Percentiles rank a stretch among this genome's conserved stretches.
Conservation (phyloP, 2,329 filamentous ascomycete species). For the Cordyceps cateniannulata region DNA sequence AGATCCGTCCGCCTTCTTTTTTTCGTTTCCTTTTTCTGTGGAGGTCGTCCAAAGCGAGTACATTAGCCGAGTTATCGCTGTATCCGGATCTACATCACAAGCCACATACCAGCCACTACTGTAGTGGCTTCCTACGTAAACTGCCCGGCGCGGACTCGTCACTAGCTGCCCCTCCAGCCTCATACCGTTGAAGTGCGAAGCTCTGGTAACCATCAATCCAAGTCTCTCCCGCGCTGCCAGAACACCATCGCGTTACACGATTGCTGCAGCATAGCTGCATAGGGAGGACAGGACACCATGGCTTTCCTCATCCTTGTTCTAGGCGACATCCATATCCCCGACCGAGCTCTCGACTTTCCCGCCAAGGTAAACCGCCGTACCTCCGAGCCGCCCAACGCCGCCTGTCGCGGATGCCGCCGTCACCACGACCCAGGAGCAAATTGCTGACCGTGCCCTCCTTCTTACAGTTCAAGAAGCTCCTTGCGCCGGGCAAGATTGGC, state of each 20-base stretch:
- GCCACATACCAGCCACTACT: slow-evolving; percentile 10
- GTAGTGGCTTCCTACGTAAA: background rate
- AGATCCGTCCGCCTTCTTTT: slow-evolving; percentile 7
- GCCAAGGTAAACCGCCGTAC: slow-evolving; percentile 57
- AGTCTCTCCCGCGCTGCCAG: background rate
- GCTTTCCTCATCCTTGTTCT: slow-evolving; percentile 88
- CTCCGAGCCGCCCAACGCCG: background rate
- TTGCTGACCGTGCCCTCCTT: background rate
- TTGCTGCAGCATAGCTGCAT: slow-evolving; percentile 9
- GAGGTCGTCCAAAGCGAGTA: background rate
- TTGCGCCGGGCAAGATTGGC: slow-evolving; percentile 75
- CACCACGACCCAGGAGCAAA: no score
- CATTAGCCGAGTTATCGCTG: slow-evolving; percentile 21
- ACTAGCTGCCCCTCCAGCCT: slow-evolving; percentile 24
- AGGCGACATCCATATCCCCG: slow-evolving; percentile 89
- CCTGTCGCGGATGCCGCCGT: background rate
- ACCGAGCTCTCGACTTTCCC: slow-evolving; percentile 84
- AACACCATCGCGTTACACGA: slow-evolving; percentile 16
- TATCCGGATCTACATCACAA: slow-evolving; percentile 21
- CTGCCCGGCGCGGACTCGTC: slow-evolving; percentile 12
- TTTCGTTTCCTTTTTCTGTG: background rate
- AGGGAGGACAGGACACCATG: slow-evolving; percentile 45
- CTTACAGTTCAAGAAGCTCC: slow-evolving; percentile 72
- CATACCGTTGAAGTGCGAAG: slow-evolving; percentile 15
- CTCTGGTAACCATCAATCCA: slow-evolving; percentile 14